phyloP scores from a whole-genome alignment of 148 eudicot genomes.

The Pharnaceum exiguum region DNA sequence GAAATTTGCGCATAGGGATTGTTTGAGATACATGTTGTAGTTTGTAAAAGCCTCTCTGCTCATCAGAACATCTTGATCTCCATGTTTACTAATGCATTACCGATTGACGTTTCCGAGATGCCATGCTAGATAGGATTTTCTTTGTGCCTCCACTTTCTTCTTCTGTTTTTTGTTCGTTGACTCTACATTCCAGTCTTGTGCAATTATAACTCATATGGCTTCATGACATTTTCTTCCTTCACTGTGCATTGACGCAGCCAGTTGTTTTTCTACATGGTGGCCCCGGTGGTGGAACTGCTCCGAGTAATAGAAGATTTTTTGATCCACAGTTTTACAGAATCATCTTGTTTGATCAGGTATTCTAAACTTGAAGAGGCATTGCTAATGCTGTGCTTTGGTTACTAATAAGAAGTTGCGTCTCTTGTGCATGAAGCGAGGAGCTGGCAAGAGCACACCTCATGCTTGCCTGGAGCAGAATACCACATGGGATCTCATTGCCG shows the following conservation, averaged over 20 bases:
- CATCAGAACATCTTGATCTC: no score
- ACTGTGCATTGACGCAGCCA: constrained; percentile 49
- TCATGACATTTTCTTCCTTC: background rate
- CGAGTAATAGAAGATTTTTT: constrained; percentile 81
- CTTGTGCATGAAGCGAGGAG: constrained; percentile 66
- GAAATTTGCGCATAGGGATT: no score
- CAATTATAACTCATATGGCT: background rate
- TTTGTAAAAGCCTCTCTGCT: no score
- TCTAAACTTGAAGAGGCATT: background rate
- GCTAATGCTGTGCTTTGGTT: background rate
- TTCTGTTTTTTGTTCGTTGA: background rate
- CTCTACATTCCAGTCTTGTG: background rate
- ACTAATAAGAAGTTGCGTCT: background rate
- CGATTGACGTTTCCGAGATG: no score
- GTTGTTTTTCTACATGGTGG: constrained; percentile 98
- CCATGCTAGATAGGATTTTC: no score
- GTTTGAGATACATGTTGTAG: no score
- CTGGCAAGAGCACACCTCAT: constrained; percentile 96
- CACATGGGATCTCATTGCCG: constrained; percentile 93
- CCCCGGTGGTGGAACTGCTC: constrained; percentile 98
- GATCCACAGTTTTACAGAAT: constrained; percentile 93
- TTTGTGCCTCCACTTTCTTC: no score
- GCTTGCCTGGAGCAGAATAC: constrained; percentile 86
- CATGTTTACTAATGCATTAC: no score
- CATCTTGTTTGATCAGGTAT: constrained; percentile 90